These are phyloP conservation scores for Dactylellina leptospora DNA, from an alignment of 2,329 filamentous ascomycete species.

Conservation along the genomic window DNA sequence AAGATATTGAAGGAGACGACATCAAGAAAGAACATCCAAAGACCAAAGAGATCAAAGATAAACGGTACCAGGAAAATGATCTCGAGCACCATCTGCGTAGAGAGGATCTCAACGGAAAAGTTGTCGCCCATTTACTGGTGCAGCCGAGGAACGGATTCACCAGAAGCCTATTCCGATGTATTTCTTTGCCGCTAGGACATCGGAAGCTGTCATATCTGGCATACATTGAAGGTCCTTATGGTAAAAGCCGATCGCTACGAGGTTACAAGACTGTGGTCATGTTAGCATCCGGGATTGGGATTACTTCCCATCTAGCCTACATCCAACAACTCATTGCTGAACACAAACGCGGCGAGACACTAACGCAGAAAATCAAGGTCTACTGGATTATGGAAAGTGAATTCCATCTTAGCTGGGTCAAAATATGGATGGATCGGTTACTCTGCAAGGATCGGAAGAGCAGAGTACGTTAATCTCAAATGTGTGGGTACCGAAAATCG, in stretches of 20 bases:
- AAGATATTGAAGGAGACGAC: not conserved
- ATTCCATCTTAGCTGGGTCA: too few species aligned
- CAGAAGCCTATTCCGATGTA: not conserved
- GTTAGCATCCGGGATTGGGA: not conserved
- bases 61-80: too few species aligned
- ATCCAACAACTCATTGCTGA: conserved; percentile 2
- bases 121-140: not conserved
- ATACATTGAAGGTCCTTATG: conserved; percentile 2
- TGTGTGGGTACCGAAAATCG: too few species aligned
- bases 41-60: too few species aligned
- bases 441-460: too few species aligned
- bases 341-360: not conserved
- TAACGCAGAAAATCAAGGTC: conserved; percentile 1
- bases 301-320: not conserved
- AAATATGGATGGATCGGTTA: too few species aligned
- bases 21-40: too few species aligned
- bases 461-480: too few species aligned
- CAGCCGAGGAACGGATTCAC: too few species aligned
- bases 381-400: too few species aligned
- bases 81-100: too few species aligned
- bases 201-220: not conserved
- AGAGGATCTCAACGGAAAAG: too few species aligned
- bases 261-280: not conserved
- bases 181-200: not conserved
- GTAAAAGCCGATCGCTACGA: not conserved